phyloP scores from a whole-genome alignment of 2,329 filamentous ascomycete species.

The Diaporthe sp. region DNA sequence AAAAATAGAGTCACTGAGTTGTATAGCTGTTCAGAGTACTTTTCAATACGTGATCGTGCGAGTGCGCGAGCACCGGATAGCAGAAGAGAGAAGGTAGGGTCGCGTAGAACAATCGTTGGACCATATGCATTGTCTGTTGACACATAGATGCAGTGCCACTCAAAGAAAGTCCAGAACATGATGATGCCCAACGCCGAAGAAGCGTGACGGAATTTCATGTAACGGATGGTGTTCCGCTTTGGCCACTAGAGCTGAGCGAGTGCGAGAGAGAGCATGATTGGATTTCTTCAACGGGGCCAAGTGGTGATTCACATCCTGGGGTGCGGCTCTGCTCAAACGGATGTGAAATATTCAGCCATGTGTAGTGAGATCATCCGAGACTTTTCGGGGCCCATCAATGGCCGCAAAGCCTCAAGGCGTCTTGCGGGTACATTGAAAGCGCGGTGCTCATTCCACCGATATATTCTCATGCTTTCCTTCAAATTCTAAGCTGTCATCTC shows the following conservation, averaged over 20 bases:
- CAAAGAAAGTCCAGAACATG: not conserved
- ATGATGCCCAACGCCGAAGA: not conserved
- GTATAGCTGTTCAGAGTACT: accelerated
- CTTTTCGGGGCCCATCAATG: not conserved
- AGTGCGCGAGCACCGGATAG: not conserved
- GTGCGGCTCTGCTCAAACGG: constrained; percentile 4
- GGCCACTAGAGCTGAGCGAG: not conserved
- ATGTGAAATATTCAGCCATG: not conserved
- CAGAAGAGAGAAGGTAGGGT: not conserved
- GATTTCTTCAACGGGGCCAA: not conserved
- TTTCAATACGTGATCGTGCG: not conserved
- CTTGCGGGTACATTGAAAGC: too few relatives aligned
- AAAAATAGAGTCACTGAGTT: not conserved
- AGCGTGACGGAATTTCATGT: not conserved
- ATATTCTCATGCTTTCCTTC: not conserved
- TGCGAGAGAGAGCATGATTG: not conserved
- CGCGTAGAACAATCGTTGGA: not conserved
- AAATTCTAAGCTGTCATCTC: not conserved
- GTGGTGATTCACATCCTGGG: not conserved
- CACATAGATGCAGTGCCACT: not conserved
- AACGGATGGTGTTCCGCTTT: not conserved
- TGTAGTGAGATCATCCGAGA: constrained; percentile 1
- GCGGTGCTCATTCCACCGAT: too few relatives aligned
- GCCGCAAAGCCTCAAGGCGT: not conserved
- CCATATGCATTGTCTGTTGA: not conserved